These are phyloP conservation scores for Aurantiochytrium sp. DNA, from an alignment of 108 stramenopile genomes.

Conservation along the genomic window DNA sequence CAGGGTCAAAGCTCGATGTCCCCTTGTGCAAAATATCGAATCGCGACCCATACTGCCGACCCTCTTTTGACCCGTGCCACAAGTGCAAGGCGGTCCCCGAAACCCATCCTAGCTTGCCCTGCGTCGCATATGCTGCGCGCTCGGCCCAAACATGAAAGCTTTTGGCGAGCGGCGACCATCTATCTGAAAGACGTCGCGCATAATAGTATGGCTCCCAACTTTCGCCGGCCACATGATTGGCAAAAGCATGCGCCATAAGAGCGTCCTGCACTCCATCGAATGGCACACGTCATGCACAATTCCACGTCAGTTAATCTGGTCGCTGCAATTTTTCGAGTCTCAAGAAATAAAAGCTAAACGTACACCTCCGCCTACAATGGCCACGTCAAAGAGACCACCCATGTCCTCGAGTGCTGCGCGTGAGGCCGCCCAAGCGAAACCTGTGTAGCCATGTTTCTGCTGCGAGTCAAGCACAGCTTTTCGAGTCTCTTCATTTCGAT, in stretches of 20 bases:
- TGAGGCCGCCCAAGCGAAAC: neutral
- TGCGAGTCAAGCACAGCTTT: neutral
- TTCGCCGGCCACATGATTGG: neutral
- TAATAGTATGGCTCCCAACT: neutral
- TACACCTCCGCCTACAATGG: neutral
- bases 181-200: neutral
- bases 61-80: neutral
- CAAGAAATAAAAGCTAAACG: neutral
- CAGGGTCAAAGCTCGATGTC: neutral
- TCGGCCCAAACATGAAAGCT: neutral
- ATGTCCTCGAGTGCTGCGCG: neutral
- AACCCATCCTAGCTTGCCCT: neutral
- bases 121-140: neutral
- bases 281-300: neutral
- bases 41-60: neutral
- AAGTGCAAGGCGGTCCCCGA: neutral
- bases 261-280: neutral
- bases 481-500: neutral
- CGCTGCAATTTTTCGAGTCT: too few relatives aligned
- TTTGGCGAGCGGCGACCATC: neutral
- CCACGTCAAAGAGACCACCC: neutral
- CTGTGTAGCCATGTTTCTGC: neutral
- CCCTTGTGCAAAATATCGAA: neutral
- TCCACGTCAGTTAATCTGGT: neutral
- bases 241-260: conserved; percentile 4